These are phyloP conservation scores for Emericellopsis atlantica DNA, from an alignment of 2,329 filamentous ascomycete species.

Conservation along the genomic window DNA sequence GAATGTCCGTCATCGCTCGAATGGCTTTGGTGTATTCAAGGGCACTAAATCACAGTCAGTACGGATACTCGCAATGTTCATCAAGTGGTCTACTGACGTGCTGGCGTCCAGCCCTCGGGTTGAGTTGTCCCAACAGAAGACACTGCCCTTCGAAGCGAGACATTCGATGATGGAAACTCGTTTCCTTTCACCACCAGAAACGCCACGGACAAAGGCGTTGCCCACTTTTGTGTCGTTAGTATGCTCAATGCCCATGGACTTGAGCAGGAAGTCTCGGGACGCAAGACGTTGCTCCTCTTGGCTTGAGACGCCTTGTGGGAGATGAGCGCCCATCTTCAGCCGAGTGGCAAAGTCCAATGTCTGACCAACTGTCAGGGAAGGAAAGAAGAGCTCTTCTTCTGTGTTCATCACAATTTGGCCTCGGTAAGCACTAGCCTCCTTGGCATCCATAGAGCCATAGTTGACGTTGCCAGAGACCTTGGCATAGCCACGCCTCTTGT, in stretches of 20 bases:
- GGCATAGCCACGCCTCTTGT: constrained; percentile 46
- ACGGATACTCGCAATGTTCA: constrained; percentile 12
- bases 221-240: constrained; percentile 55
- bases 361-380: constrained; percentile 56
- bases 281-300: constrained; percentile 31
- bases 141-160: constrained; percentile 40
- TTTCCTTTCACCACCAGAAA: constrained; percentile 57
- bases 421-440: constrained; percentile 33
- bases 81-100: constrained; percentile 16
- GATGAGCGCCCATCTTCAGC: constrained; percentile 38
- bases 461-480: constrained; percentile 44
- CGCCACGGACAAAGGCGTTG: constrained; percentile 52
- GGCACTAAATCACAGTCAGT: constrained; percentile 16
- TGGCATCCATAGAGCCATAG: constrained; percentile 38
- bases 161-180: constrained; percentile 57
- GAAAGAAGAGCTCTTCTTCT: constrained; percentile 53
- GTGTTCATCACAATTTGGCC: constrained; percentile 58
- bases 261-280: constrained; percentile 39
- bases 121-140: constrained; percentile 57
- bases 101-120: constrained; percentile 55
- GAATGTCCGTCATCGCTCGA: constrained; percentile 50
- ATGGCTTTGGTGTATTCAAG: constrained; percentile 47
- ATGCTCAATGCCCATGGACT: constrained; percentile 38
- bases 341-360: constrained; percentile 59
- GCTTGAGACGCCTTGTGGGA: constrained; percentile 28